Conservation (phyloP, 805 yeast species). For the Candida schatavii region DNA sequence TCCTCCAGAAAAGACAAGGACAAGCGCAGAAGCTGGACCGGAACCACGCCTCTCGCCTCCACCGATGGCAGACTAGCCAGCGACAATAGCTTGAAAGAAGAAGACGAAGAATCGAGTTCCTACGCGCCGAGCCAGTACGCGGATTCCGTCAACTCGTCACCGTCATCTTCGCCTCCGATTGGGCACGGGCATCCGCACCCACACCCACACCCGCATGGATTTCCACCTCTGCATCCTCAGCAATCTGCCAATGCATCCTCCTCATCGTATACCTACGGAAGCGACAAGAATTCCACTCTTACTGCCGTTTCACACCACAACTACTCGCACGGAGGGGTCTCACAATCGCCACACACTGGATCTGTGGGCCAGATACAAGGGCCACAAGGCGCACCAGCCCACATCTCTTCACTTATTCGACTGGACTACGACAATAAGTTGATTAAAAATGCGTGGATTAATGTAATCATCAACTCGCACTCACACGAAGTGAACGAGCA, state of each 20-base stretch:
- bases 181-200: slow-evolving; percentile 3
- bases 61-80: background rate
- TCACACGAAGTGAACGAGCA: slow-evolving; percentile 32
- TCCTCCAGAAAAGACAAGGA: slow-evolving; percentile 23
- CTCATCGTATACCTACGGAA: background rate
- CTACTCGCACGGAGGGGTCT: no score
- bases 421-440: slow-evolving; percentile 31
- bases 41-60: slow-evolving; percentile 1
- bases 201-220: slow-evolving; percentile 2
- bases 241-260: background rate
- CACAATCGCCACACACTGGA: no score
- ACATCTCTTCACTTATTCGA: slow-evolving; percentile 16
- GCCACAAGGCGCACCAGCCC: background rate
- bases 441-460: slow-evolving; percentile 36
- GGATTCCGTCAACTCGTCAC: slow-evolving; percentile 4
- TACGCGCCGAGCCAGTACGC: background rate
- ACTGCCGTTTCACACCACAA: no score
- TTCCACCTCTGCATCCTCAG: background rate
- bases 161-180: slow-evolving; percentile 6
- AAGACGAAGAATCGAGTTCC: background rate
- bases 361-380: background rate
- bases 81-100: slow-evolving; percentile 4
- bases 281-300: background rate
- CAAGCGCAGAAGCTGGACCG: slow-evolving; percentile 20
- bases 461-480: slow-evolving; percentile 32